phyloP scores from a whole-genome alignment of 1,139 yeast species.

The Nakaseomyces glabratus region DNA sequence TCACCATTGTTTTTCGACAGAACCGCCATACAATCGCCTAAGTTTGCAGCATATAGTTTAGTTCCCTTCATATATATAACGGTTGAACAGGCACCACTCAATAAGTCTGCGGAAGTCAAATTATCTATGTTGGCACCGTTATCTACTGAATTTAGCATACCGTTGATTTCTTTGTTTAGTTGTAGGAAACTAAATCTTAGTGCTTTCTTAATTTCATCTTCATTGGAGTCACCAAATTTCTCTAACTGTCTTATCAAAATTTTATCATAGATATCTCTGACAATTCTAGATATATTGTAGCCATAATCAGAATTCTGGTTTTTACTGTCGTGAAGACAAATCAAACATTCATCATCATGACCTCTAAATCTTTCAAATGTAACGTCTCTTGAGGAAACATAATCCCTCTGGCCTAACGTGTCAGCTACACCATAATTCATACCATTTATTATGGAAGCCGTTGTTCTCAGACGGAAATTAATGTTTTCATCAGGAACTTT shows the following conservation, averaged over 20 bases:
- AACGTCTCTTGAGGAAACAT: conserved; percentile 70
- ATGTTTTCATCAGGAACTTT: conserved; percentile 81
- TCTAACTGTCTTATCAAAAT: conserved; percentile 54
- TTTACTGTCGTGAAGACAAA: conserved; percentile 85
- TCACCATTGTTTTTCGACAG: conserved; percentile 78
- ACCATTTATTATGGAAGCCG: conserved; percentile 73
- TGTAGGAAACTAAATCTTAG: conserved; percentile 68
- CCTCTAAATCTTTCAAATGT: conserved; percentile 86
- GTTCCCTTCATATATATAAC: conserved; percentile 68
- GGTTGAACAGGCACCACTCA: conserved; percentile 82
- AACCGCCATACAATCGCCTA: conserved; percentile 84
- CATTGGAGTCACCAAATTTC: conserved; percentile 50
- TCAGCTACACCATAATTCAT: conserved; percentile 92
- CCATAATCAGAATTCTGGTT: conserved; percentile 51
- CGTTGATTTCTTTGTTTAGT: conserved; percentile 74
- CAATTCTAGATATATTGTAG: conserved; percentile 60
- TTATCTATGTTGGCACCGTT: conserved; percentile 32
- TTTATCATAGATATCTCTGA: conserved; percentile 70
- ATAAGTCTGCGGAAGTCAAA: conserved; percentile 52
- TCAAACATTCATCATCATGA: conserved; percentile 56
- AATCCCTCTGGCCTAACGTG: conserved; percentile 59
- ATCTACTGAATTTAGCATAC: conserved; percentile 30
- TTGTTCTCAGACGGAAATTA: conserved; percentile 80
- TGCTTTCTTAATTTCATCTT: conserved; percentile 50
- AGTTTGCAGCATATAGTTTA: conserved; percentile 70